A percentile compares a stretch with the other conserved stretches of the same genome.
phyloP scores from a whole-genome alignment of 1,284 basidiomycete genomes.

The Phellinidium pouzarii region DNA sequence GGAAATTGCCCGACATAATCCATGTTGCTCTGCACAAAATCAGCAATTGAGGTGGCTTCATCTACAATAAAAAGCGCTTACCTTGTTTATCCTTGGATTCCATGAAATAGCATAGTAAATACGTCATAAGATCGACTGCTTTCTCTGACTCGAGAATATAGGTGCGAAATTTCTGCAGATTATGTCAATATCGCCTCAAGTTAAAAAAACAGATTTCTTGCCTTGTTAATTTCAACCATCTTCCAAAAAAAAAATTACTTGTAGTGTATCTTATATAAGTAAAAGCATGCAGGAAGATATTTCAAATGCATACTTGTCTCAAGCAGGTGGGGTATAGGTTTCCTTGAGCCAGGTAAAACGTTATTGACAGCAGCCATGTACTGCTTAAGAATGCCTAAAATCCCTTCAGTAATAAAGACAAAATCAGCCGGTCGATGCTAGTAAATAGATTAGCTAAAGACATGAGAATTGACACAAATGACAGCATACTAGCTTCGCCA shows the following conservation, averaged over 20 bases:
- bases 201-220: constrained; percentile 26
- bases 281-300: constrained; percentile 2
- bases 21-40: constrained; percentile 68
- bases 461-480: neutral
- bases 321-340: constrained; percentile 71
- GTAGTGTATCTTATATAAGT: constrained; percentile 14
- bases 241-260: constrained; percentile 86
- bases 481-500: constrained; percentile 72
- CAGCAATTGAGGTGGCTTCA: constrained; percentile 16
- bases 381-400: constrained; percentile 64
- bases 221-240: constrained; percentile 86
- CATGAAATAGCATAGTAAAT: constrained; percentile 72
- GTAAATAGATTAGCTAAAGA: constrained; percentile 4
- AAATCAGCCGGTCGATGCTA: constrained; percentile 88
- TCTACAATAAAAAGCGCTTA: constrained; percentile 33
- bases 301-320: constrained; percentile 59
- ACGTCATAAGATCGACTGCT: constrained; percentile 67
- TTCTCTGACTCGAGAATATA: constrained; percentile 76
- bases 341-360: constrained; percentile 75
- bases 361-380: constrained; percentile 69
- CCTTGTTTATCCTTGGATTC: constrained; percentile 89
- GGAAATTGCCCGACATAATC: constrained; percentile 81
- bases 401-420: constrained; percentile 71
- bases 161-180: constrained; percentile 72
- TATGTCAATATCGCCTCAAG: constrained; percentile 6